Base-by-base conservation (phyloP, 495 filamentous ascomycete species). In the Penicillium chermesinum region DNA sequence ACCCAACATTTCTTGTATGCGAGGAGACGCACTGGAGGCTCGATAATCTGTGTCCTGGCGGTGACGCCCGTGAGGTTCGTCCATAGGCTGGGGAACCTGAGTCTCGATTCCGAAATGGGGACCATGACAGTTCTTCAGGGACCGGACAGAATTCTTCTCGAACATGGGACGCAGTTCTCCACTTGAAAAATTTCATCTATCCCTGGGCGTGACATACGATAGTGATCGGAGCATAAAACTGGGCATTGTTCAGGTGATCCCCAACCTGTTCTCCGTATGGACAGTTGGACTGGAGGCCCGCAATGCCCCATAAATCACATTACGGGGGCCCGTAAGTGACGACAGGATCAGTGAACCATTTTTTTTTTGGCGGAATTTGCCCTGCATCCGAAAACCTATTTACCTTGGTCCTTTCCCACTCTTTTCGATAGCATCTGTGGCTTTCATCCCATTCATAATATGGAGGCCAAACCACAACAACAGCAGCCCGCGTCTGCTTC, bases 401-500 rank as follows among this genome's bases (percentile, higher is more conserved):
- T 3, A 43, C n/a, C 16, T 42, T 21, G n/a, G n/a, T 30, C 10
- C 25, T 10, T 30, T 30, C 10, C 25, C 25, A 30, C 25, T 30
- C 25, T 30, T 30, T 30, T 30, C 25, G 4, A 30, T n/a, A n/a
- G n/a, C 25, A 30, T 10, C 10, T 10, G 25, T 30, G 25, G 4
- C 25, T 5, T 10, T 30, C 10, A 4, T 10, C 25, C 4, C 25
- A 4, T 30, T 30, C 5, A 4, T 40, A 54, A 18, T 17, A 60
- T 60, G 54, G 51, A 55, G 47, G 21, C 50, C 19, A 57, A 52
- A 25, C 49, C 58, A 34, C 43, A 52, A 25, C 61, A 61, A 37
- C 47, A 50, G 21, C 58, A 59, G 41, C 61, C 64, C 0, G 49
- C 51, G 17, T 52, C 53, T 18, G 40, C 64, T 37, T 61, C 61